phyloP scores from a whole-genome alignment of 345 rosid genomes.

The Hibiscus trionum region DNA sequence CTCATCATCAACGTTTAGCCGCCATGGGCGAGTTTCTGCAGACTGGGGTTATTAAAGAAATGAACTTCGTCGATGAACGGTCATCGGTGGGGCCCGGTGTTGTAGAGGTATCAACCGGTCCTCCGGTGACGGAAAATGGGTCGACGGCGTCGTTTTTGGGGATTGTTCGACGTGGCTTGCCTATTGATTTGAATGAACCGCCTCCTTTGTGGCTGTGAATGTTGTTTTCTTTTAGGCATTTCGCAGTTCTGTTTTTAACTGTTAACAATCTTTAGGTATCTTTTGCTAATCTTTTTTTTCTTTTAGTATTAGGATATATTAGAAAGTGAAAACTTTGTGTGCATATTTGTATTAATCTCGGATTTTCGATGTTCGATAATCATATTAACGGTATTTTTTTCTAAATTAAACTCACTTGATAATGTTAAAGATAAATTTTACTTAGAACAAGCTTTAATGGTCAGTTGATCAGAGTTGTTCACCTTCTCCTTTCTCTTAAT shows the following conservation, averaged over 20 bases:
- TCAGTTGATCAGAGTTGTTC: too few species aligned
- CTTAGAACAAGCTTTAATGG: too few species aligned
- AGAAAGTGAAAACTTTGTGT: neutral
- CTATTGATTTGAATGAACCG: slow-evolving; percentile 91
- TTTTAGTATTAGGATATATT: neutral
- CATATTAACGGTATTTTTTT: too few species aligned
- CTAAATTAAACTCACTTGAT: too few species aligned
- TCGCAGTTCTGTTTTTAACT: slow-evolving; percentile 7
- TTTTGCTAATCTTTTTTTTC: neutral
- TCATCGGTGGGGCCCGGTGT: slow-evolving; percentile 11
- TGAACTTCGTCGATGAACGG: slow-evolving; percentile 17
- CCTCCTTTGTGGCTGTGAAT: slow-evolving; percentile 66
- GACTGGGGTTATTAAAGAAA: slow-evolving; percentile 45
- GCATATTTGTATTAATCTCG: neutral
- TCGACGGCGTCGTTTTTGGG: slow-evolving; percentile 35
- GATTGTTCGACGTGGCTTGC: slow-evolving; percentile 56
- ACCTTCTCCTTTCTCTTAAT: too few species aligned
- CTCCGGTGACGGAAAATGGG: slow-evolving; percentile 20
- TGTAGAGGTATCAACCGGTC: neutral
- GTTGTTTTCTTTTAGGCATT: neutral
- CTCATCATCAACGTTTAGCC: slow-evolving; percentile 25
- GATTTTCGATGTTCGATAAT: too few species aligned
- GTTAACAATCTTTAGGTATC: neutral
- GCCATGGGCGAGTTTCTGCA: slow-evolving; percentile 54
- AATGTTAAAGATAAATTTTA: too few species aligned